Evolutionary conservation across 2,329 filamentous ascomycete genomes (phyloP).

Genomic region (Hymenoscyphus infarciens): DNA sequence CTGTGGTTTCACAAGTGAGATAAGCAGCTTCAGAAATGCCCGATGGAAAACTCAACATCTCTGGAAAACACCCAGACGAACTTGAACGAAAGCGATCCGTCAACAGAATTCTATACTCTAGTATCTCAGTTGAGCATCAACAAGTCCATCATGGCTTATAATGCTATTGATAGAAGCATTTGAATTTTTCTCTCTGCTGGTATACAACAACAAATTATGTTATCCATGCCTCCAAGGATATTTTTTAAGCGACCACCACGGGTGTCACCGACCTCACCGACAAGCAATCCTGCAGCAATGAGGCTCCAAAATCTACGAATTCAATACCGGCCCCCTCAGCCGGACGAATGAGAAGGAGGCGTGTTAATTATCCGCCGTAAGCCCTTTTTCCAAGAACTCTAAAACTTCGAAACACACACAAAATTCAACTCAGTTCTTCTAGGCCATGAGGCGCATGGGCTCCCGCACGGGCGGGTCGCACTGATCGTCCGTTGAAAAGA

Average conservation of each 20-base stretch:
- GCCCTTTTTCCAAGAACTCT: neutral
- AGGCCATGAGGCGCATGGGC: neutral
- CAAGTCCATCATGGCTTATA: neutral
- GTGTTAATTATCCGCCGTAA: neutral
- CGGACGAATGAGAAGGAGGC: neutral
- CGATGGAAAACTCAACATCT: neutral
- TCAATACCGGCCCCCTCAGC: neutral
- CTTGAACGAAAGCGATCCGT: neutral
- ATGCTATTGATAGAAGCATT: neutral
- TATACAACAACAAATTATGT: neutral
- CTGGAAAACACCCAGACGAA: neutral
- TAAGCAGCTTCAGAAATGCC: neutral
- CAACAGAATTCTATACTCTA: neutral
- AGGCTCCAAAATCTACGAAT: neutral
- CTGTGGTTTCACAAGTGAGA: neutral
- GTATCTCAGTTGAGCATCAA: neutral
- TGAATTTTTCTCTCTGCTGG: neutral
- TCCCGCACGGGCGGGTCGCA: neutral
- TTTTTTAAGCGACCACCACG: neutral
- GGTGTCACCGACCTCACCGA: neutral
- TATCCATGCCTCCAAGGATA: neutral
- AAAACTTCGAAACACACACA: neutral
- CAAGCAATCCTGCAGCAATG: constrained; percentile 1
- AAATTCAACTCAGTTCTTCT: neutral
- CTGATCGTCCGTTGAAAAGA: neutral